phyloP scores from a whole-genome alignment of 2,329 filamentous ascomycete genomes.

The Nakataea oryzae region DNA sequence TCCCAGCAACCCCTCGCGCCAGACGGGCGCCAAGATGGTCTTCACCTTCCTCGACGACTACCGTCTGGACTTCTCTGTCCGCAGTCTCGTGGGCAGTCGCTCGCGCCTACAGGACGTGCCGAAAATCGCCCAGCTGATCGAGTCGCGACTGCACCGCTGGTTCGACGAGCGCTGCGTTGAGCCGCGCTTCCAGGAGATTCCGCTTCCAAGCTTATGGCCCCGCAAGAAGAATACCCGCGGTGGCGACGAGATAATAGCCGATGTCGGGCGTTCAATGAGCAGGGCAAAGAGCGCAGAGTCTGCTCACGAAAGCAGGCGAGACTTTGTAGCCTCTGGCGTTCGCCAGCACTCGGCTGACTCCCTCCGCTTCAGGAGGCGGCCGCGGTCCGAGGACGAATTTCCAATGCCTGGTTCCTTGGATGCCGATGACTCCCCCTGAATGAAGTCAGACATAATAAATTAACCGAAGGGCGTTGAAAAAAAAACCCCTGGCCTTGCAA shows the following conservation, averaged over 20 bases:
- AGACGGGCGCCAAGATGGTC: conserved; percentile 76
- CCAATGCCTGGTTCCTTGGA: conserved; percentile 35
- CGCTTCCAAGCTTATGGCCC: conserved; percentile 73
- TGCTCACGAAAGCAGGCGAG: conserved; percentile 35
- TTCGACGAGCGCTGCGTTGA: conserved; percentile 82
- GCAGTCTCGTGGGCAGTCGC: conserved; percentile 70
- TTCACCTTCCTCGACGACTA: conserved; percentile 93
- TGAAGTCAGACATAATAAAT: not conserved
- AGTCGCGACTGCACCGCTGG: conserved; percentile 71
- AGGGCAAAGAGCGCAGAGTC: conserved; percentile 44
- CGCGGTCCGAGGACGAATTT: conserved; percentile 25
- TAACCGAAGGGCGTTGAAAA: not conserved
- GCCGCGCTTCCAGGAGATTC: conserved; percentile 78
- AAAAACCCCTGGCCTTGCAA: too few species aligned
- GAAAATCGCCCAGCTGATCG: conserved; percentile 78
- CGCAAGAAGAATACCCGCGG: conserved; percentile 74
- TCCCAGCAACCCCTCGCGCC: conserved; percentile 58
- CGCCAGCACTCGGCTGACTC: conserved; percentile 15
- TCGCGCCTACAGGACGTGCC: conserved; percentile 75
- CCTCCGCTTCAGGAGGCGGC: conserved; percentile 26
- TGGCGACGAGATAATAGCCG: conserved; percentile 38
- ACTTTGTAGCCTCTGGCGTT: conserved; percentile 32
- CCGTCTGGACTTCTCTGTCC: conserved; percentile 70
- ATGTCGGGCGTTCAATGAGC: conserved; percentile 35
- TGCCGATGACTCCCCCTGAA: conserved; percentile 13